A percentile compares a stretch with the other conserved stretches of the same genome.
phyloP scores from a whole-genome alignment of 108 stramenopile species.

The Discostella stelligeroides region DNA sequence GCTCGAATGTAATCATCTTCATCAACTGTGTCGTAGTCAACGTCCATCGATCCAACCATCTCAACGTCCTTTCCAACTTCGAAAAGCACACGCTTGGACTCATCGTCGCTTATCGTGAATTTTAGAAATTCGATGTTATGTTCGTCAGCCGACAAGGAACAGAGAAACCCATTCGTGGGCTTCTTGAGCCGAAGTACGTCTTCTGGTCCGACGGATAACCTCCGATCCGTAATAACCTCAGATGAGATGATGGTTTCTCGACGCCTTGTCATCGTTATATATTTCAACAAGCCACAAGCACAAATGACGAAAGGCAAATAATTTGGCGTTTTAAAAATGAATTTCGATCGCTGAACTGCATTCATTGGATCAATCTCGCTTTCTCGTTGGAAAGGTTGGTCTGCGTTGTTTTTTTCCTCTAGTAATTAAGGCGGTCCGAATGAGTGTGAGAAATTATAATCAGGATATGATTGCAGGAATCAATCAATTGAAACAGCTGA shows the following conservation, averaged over 20 bases:
- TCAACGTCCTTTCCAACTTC: slow-evolving; percentile 64
- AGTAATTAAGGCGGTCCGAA: not conserved
- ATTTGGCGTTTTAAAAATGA: not conserved
- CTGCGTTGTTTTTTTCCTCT: not conserved
- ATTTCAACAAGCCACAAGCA: no score
- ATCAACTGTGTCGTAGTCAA: slow-evolving; percentile 46
- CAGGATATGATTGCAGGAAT: slow-evolving; percentile 17
- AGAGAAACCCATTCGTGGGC: slow-evolving; percentile 67
- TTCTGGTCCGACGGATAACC: slow-evolving; percentile 26
- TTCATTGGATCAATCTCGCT: no score
- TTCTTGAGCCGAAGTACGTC: slow-evolving; percentile 47
- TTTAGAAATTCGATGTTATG: slow-evolving; percentile 73
- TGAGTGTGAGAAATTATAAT: slow-evolving; percentile 9
- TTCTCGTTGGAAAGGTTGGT: slow-evolving; percentile 1
- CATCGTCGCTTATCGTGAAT: slow-evolving; percentile 70
- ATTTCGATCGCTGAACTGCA: not conserved
- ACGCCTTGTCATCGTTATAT: no score
- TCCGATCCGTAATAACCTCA: not conserved
- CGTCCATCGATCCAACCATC: slow-evolving; percentile 41
- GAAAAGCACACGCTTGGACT: slow-evolving; percentile 66
- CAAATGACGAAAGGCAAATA: no score
- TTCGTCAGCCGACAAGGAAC: slow-evolving; percentile 61
- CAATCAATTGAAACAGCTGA: slow-evolving; percentile 18
- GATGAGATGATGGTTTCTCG: no score
- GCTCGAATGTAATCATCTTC: slow-evolving; percentile 62